Percentiles rank a stretch among this genome's conserved stretches.
Conservation (phyloP, 2,329 filamentous ascomycete species). For the Arthroderma uncinatum region DNA sequence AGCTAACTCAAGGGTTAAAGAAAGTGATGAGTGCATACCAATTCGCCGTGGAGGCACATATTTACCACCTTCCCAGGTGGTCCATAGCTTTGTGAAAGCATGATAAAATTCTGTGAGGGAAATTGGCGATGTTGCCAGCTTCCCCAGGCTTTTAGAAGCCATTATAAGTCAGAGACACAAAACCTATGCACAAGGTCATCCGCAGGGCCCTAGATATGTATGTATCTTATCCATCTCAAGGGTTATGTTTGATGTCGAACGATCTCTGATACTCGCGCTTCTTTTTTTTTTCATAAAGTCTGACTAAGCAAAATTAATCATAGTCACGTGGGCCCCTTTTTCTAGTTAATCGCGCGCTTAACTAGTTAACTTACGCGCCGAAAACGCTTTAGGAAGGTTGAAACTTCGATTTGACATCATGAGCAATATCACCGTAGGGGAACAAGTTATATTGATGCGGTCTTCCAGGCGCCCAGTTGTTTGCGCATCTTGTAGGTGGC, state of each 20-base stretch:
- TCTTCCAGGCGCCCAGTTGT: too few species aligned
- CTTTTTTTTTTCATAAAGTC: background rate
- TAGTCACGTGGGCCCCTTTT: background rate
- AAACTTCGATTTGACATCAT: too few species aligned
- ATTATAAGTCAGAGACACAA: background rate
- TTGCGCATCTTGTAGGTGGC: too few species aligned
- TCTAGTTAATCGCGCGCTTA: background rate
- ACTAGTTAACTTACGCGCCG: background rate
- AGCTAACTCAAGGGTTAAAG: background rate
- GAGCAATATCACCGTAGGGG: too few species aligned
- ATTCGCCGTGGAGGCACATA: conserved; percentile 5
- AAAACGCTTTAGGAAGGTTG: background rate
- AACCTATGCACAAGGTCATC: background rate
- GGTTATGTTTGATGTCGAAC: background rate
- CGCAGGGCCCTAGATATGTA: background rate
- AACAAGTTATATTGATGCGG: too few species aligned
- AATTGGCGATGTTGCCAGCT: conserved; percentile 23
- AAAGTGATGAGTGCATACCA: conserved; percentile 1
- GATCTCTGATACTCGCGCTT: background rate
- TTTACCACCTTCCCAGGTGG: conserved; percentile 35
- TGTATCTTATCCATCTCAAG: background rate
- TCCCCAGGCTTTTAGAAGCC: conserved; percentile 4
- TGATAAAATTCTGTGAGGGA: conserved; percentile 36
- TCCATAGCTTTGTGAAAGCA: conserved; percentile 32
- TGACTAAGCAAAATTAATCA: background rate